Evolutionary conservation across 2,329 filamentous ascomycete genomes (phyloP).

Genomic region (Fusarium armeniacum): DNA sequence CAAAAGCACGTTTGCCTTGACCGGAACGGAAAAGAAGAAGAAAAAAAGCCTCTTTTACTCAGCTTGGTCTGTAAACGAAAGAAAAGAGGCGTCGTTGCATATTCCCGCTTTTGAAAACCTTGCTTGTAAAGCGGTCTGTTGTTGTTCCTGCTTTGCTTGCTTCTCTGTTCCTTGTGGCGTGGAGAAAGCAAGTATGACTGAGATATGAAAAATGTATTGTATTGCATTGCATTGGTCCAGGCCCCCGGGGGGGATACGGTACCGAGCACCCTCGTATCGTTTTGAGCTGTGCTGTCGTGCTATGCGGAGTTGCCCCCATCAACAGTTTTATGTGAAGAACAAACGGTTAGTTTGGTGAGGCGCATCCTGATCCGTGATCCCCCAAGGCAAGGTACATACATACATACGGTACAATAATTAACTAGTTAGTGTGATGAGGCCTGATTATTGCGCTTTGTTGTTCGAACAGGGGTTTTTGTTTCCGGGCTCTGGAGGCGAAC

Average conservation of each 20-base stretch:
- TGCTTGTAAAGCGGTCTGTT: not conserved
- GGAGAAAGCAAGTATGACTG: not conserved
- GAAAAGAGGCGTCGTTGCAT: not conserved
- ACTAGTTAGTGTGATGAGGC: constrained; percentile 25
- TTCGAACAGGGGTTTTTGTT: not conserved
- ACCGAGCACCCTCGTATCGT: not conserved
- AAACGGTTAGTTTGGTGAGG: constrained; percentile 32
- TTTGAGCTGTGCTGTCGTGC: constrained; percentile 45
- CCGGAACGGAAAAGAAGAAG: not conserved
- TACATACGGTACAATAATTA: not conserved
- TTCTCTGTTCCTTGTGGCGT: not conserved
- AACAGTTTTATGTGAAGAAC: not conserved
- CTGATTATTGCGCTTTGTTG: constrained; percentile 21
- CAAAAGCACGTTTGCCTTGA: not conserved
- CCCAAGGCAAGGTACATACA: not conserved
- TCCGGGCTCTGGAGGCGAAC: not conserved
- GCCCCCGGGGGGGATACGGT: not conserved
- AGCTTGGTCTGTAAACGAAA: not conserved
- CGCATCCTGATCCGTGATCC: constrained; percentile 15
- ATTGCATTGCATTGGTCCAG: not conserved
- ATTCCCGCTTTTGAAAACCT: not conserved
- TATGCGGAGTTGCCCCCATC: constrained; percentile 15
- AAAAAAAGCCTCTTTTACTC: not conserved
- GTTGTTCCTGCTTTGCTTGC: not conserved
- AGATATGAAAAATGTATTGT: not conserved